Evolutionary conservation across 2,329 filamentous ascomycete genomes (phyloP).

Genomic region (Cladophialophora exuberans): DNA sequence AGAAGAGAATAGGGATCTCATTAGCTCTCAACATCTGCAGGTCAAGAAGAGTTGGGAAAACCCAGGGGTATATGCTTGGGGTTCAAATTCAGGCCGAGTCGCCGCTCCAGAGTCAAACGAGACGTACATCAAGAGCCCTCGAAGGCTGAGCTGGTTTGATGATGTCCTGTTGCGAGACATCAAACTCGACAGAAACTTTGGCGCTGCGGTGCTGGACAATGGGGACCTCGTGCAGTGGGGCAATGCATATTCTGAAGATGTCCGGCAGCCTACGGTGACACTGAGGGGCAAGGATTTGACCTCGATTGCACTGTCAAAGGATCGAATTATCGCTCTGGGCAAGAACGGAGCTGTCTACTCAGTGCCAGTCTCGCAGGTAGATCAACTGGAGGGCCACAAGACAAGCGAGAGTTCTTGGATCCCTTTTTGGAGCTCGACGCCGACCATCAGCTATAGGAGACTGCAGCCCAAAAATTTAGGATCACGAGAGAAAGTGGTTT

Average conservation of each 20-base stretch:
- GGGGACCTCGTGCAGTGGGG: slow-evolving; percentile 95
- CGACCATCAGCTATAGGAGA: slow-evolving; percentile 70
- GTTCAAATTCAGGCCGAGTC: slow-evolving; percentile 82
- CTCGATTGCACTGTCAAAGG: slow-evolving; percentile 75
- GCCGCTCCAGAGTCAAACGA: slow-evolving; percentile 83
- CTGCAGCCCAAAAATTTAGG: slow-evolving; percentile 67
- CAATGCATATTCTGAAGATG: slow-evolving; percentile 68
- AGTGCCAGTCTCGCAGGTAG: slow-evolving; percentile 72
- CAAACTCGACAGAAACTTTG: slow-evolving; percentile 80
- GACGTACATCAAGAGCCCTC: slow-evolving; percentile 74
- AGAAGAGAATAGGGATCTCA: slow-evolving; percentile 73
- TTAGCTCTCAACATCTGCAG: slow-evolving; percentile 85
- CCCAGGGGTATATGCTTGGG: slow-evolving; percentile 93
- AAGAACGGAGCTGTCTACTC: slow-evolving; percentile 81
- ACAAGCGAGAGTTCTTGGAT: slow-evolving; percentile 70
- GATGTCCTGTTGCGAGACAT: slow-evolving; percentile 82
- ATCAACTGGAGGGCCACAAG: slow-evolving; percentile 70
- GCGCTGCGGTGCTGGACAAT: slow-evolving; percentile 82
- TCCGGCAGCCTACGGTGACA: slow-evolving; percentile 68
- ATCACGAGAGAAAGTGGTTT: slow-evolving; percentile 72
- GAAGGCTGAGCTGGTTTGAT: slow-evolving; percentile 80
- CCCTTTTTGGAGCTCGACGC: slow-evolving; percentile 68
- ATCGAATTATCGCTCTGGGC: slow-evolving; percentile 80
- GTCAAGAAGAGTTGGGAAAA: slow-evolving; percentile 79
- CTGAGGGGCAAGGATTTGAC: slow-evolving; percentile 79